Evolutionary conservation across 1,284 basidiomycete genomes (phyloP).

Genomic region (Rhodotorula sp.): DNA sequence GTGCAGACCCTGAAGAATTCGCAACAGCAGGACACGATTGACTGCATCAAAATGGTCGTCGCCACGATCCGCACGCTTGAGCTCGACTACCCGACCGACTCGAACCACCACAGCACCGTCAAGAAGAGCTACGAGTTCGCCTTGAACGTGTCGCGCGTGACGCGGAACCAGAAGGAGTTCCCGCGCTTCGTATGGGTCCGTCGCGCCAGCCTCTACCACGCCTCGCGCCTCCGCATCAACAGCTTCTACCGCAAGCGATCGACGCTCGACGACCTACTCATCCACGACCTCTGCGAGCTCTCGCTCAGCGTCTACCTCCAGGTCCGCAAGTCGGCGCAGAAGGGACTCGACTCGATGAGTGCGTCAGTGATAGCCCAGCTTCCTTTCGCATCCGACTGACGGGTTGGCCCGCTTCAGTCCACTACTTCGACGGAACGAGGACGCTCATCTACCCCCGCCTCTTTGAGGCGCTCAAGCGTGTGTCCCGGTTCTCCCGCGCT

Average conservation of each 20-base stretch:
- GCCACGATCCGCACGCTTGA: slow-evolving; percentile 69
- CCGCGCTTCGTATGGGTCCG: slow-evolving; percentile 67
- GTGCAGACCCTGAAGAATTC: slow-evolving; percentile 56
- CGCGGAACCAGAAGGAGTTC: slow-evolving; percentile 47
- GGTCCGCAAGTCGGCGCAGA: slow-evolving; percentile 70
- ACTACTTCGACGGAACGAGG: slow-evolving; percentile 81
- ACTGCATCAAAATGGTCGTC: slow-evolving; percentile 66
- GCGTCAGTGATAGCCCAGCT: slow-evolving; percentile 50
- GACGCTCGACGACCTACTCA: slow-evolving; percentile 72
- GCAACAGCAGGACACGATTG: slow-evolving; percentile 81
- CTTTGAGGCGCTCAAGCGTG: slow-evolving; percentile 66
- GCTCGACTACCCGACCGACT: slow-evolving; percentile 65
- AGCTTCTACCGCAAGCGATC: slow-evolving; percentile 77
- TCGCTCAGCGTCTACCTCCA: slow-evolving; percentile 81
- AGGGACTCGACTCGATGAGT: slow-evolving; percentile 68
- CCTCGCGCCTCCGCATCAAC: slow-evolving; percentile 65
- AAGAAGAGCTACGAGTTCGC: slow-evolving; percentile 44
- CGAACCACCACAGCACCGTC: slow-evolving; percentile 27
- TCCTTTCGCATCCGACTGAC: no score
- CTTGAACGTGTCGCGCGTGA: slow-evolving; percentile 43
- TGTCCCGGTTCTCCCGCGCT: neutral
- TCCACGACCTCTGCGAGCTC: slow-evolving; percentile 75
- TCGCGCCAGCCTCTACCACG: slow-evolving; percentile 67
- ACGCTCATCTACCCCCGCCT: slow-evolving; percentile 52
- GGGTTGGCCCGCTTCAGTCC: slow-evolving; percentile 23